Evolutionary conservation across 176 grass and related monocot genomes (phyloP), one percentile per base, ranked within the genome.

Genomic region (Juncus inflexus): DNA sequence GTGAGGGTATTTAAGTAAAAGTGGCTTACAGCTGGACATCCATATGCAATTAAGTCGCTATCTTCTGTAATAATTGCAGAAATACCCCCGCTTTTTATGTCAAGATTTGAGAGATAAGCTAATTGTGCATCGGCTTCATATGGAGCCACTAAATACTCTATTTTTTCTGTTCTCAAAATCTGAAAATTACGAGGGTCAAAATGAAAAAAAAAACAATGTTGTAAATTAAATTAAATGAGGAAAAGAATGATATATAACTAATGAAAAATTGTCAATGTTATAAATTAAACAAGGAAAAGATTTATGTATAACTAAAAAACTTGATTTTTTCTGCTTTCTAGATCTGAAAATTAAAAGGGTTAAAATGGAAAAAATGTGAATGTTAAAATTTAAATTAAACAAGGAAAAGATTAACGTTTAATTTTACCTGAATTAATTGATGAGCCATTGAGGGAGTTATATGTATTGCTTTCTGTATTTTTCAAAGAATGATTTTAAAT

Each of bases 61-160:
- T 95, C 90, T 78, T 95, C 90, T 45, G 90, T 89, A 72, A 95
- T 72, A 61, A 95, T 76, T 78, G 86, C 90, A 73, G 79, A 55
- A 76, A 95, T 86, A 39, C 86, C 86, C 13, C 90, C 85, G 80
- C 82, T 74, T 65, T 83, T 77, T 78, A 80, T 76, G 39, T 86
- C 69, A 62, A 89, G 62, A 42, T 62, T 69, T 62, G 90, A 75
- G 42, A 95, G 70, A 50, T 95, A 89, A 65, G 90, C 90, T 52
- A 89, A 72, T 77, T 95, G 90, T 69, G 90, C 79, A 83, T 95
- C 90, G 59, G 90, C 90, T 82, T 95, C 90, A 15, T 95, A 95
- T 40, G 90, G 90, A 83, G 90, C 77, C 68, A 95, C 90, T 55
- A 89, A 63, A 13, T 89, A 95, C 61, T 95, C 90, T 37, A 89